These are phyloP conservation scores for Suillus ampliporus DNA, from an alignment of 768 basidiomycete species.

Conservation along the genomic window DNA sequence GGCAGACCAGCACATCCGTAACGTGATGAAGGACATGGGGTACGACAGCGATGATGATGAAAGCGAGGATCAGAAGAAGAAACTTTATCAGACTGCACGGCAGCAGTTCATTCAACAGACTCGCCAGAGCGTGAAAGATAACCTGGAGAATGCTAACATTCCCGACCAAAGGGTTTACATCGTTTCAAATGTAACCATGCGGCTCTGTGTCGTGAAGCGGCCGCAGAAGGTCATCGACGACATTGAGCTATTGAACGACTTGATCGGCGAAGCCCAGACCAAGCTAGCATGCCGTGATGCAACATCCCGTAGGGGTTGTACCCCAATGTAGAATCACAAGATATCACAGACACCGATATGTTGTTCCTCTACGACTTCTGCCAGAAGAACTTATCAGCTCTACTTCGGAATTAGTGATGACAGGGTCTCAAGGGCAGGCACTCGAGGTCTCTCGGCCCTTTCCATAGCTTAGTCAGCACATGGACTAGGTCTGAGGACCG, in stretches of 20 bases:
- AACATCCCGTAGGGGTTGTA: constrained; percentile 40
- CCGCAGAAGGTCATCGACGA: constrained; percentile 36
- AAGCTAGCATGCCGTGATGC: neutral
- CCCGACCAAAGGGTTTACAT: constrained; percentile 38
- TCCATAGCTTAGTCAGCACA: no score
- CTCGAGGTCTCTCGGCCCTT: no score
- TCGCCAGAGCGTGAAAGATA: constrained; percentile 27
- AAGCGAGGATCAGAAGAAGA: constrained; percentile 16
- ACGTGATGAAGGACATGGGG: constrained; percentile 32
- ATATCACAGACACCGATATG: constrained; percentile 42
- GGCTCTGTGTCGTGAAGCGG: constrained; percentile 31
- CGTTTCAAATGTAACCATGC: constrained; percentile 30
- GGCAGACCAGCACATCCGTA: constrained; percentile 38
- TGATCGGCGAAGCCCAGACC: constrained; percentile 25
- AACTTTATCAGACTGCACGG: constrained; percentile 31
- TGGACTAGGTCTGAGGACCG: no score
- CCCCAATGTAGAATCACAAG: constrained; percentile 29
- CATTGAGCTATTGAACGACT: constrained; percentile 31
- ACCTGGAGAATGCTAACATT: constrained; percentile 30
- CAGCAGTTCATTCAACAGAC: constrained; percentile 36
- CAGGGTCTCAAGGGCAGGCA: no score
- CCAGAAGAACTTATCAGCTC: constrained; percentile 58
- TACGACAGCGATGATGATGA: constrained; percentile 32
- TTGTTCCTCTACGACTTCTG: constrained; percentile 60
- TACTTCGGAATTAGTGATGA: no score